Base-by-base conservation (phyloP, 768 basidiomycete genomes). In the Fomitopsis pulvina region DNA sequence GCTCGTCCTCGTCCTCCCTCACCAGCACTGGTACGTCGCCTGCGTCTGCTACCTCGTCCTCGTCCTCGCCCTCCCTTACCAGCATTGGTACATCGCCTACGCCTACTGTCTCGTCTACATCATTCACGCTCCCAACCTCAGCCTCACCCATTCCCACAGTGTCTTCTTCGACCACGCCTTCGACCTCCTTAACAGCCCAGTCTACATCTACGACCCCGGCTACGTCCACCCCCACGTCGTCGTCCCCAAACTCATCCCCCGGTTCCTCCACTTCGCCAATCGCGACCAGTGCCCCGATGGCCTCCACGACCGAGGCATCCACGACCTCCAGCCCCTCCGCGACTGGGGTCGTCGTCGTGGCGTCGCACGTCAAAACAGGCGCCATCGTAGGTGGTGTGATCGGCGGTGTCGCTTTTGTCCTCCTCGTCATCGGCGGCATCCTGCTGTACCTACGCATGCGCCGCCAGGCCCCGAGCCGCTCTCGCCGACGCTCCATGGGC, bases 301-400 rank as follows among this genome's bases (percentile, higher is more conserved):
- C 51, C 10, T 41, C 52, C 12, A 2, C 29, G 26, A 22, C 48
- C 22, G 21, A n/a, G 8, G 18, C 48, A 14, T 44, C 59, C 18
- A 21, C 41, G 9, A 45, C 52, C 29, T 44, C 57, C 12, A 40
- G 57, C 3, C 20, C 51, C 2, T 34, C 50, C 2, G 26, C 38
- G 1, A 9, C 49, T 11, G 52, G 52, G 4, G 57, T 52, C 26
- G 24, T 45, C 4, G 51, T 38, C 39, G 48, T 51, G 6, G 30
- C 48, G 1, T 50, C 52, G 37, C 73, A 37, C 30, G 30, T 20
- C 21, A 32, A 73, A 32, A 62, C 65, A 1, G 75, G 71, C 0
- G 68, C 70, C 7, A 75, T 85, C 24, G 73, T 71, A 4, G 84
- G 81, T 1, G 74, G 74, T 22, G 71, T 76, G 18, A 54, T 83